Conservation (phyloP, 179 eudicot species). For the Silene vulgaris region DNA sequence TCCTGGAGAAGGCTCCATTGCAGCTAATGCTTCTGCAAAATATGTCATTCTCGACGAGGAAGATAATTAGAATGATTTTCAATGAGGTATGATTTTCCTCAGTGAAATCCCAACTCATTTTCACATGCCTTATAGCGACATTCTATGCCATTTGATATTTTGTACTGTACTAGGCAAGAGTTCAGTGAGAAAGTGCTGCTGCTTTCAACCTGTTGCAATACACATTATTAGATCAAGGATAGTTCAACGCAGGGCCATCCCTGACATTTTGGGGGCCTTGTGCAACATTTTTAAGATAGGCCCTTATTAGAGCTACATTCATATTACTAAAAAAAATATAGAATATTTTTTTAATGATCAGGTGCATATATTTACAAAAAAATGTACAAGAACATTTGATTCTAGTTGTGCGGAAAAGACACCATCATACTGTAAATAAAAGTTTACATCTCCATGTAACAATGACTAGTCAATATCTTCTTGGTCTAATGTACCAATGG, state of each 20-base stretch:
- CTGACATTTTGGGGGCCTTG: too few species aligned
- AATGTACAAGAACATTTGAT: neutral
- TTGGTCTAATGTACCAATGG: too few species aligned
- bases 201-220: neutral
- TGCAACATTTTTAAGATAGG: too few species aligned
- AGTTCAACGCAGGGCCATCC: too few species aligned
- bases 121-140: neutral
- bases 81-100: constrained; percentile 26
- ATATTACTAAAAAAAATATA: too few species aligned
- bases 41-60: constrained; percentile 92
- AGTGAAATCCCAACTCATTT: neutral
- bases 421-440: too few species aligned
- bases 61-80: constrained; percentile 51
- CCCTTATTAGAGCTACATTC: too few species aligned
- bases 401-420: neutral
- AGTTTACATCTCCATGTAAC: too few species aligned
- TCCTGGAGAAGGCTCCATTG: constrained; percentile 27
- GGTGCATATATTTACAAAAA: too few species aligned
- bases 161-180: neutral
- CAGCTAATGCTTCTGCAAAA: constrained; percentile 45
- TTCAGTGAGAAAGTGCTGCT: neutral
- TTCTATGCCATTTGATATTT: constrained; percentile 1
- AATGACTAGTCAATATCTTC: too few species aligned
- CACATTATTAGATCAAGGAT: too few species aligned
- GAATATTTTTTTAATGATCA: too few species aligned